Percentiles rank a stretch among this genome's conserved stretches.
These are phyloP conservation scores for Linnemannia schmuckeri DNA, from an alignment of 192 early-diverging fungal genomes.

Conservation along the genomic window DNA sequence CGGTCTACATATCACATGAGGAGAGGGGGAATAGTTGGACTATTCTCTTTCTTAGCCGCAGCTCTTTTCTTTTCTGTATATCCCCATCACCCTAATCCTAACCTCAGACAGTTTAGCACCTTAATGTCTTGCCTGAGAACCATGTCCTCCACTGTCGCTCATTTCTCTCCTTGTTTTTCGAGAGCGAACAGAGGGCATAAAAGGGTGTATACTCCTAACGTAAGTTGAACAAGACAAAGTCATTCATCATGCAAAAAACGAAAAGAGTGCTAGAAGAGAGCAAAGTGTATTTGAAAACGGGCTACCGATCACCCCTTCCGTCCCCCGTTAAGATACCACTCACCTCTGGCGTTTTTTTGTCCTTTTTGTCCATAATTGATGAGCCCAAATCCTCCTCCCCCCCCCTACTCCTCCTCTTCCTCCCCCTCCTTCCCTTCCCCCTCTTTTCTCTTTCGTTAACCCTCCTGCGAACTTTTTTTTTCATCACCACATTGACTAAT, in stretches of 20 bases:
- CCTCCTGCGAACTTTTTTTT: background rate
- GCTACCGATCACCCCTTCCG: background rate
- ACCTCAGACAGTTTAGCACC: background rate
- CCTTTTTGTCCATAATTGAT: background rate
- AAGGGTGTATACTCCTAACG: background rate
- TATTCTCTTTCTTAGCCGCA: background rate
- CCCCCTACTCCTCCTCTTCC: background rate
- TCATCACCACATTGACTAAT: slow-evolving; percentile 1
- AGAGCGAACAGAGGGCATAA: background rate
- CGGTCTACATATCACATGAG: background rate
- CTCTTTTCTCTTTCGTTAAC: too few relatives aligned
- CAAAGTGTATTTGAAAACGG: background rate
- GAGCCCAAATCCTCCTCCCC: slow-evolving; percentile 3
- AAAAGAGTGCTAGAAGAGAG: background rate
- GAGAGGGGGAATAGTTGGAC: background rate
- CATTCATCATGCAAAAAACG: background rate
- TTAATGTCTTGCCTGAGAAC: background rate
- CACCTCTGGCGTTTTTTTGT: background rate
- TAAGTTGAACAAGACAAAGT: background rate
- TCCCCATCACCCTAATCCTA: background rate
- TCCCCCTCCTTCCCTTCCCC: too few relatives aligned
- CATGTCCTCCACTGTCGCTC: background rate
- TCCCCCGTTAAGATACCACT: background rate
- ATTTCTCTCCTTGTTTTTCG: background rate
- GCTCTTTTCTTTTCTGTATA: background rate